Base-by-base conservation (phyloP, 148 eudicot genomes). In the Chenopodium berlandieri region DNA sequence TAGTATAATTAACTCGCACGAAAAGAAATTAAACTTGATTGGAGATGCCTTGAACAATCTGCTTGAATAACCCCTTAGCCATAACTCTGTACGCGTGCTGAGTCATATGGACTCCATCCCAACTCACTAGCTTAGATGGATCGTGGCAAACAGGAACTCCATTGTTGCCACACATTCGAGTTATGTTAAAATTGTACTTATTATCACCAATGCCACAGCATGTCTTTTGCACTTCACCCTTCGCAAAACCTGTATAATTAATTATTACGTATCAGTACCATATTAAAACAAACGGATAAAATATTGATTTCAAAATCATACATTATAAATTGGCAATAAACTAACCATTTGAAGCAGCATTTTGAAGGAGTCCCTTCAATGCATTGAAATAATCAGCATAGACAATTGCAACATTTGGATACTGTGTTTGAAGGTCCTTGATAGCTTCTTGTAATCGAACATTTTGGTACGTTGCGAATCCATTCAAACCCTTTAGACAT, bases 171-270 rank as follows among this genome's bases (percentile, higher is more conserved):
- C 82, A 80, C 6, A 25, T 62, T 5, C 30, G 71, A 5, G 47
- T 11, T 11, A 48, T 9, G 11, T 50, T 19, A 4, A 71, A 80
- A 7, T 73, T 80, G 60, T 62, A 80, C 0, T 44, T 58, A 7
- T 67, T 80, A n/a, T 85, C 48, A 58, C 87, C 87, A 20, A 63
- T 74, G 16, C 85, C 84, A 47, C 87, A 85, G 58, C 87, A 85
- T 27, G 87, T 75, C 56, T 64, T 79, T 13, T 74, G 60, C 7
- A 79, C 4, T 46, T 30, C 78, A 37, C 71, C 46, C 46, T 75
- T 73, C 0, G 75, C 80, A n/a, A 82, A 82, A 9, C 85, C 87
- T 85, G 48, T 58, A 47, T 9, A 2, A 17, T 10, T 10, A 34
- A 70, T 9, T 34, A 2, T 17, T 2, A 70, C 19, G 23, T 70